These are phyloP conservation scores for Oryza punctata DNA, from an alignment of 176 grass and related monocot species.

Conservation along the genomic window DNA sequence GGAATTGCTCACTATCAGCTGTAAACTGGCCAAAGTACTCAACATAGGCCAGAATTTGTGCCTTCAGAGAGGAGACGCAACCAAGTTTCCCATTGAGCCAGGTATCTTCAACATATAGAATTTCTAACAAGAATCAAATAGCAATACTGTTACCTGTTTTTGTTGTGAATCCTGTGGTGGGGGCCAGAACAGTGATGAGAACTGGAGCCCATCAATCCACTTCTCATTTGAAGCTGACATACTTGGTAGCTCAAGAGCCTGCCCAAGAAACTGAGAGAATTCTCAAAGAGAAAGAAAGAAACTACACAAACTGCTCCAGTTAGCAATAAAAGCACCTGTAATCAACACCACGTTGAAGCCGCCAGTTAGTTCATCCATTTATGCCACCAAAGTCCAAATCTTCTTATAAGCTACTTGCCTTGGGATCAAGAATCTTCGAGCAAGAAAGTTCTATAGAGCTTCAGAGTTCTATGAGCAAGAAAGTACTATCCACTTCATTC, in stretches of 20 bases:
- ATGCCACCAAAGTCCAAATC: constrained; percentile 31
- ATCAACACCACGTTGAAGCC: constrained; percentile 34
- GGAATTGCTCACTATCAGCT: constrained; percentile 87
- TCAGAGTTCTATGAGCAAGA: too few species aligned
- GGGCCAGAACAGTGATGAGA: constrained; percentile 81
- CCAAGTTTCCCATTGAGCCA: not conserved
- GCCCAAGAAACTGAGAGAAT: constrained; percentile 47
- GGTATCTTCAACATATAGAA: constrained; percentile 1
- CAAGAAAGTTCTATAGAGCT: constrained; percentile 35
- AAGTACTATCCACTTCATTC: constrained; percentile 21
- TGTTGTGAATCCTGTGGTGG: constrained; percentile 83
- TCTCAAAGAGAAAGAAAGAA: constrained; percentile 47
- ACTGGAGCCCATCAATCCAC: constrained; percentile 86
- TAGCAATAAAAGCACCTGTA: constrained; percentile 31
- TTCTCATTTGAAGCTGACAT: constrained; percentile 87
- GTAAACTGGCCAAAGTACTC: constrained; percentile 99
- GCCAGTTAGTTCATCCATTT: constrained; percentile 37
- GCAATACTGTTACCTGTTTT: constrained; percentile 61
- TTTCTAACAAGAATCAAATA: constrained; percentile 19
- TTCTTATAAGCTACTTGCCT: constrained; percentile 50
- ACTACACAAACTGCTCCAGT: constrained; percentile 35
- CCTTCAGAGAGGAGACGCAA: constrained; percentile 57
- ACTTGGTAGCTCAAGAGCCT: constrained; percentile 50
- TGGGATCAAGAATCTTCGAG: constrained; percentile 28
- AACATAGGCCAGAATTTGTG: constrained; percentile 94